These are phyloP conservation scores for Talaromyces nanjingensis DNA, from an alignment of 495 filamentous ascomycete species.

Conservation along the genomic window DNA sequence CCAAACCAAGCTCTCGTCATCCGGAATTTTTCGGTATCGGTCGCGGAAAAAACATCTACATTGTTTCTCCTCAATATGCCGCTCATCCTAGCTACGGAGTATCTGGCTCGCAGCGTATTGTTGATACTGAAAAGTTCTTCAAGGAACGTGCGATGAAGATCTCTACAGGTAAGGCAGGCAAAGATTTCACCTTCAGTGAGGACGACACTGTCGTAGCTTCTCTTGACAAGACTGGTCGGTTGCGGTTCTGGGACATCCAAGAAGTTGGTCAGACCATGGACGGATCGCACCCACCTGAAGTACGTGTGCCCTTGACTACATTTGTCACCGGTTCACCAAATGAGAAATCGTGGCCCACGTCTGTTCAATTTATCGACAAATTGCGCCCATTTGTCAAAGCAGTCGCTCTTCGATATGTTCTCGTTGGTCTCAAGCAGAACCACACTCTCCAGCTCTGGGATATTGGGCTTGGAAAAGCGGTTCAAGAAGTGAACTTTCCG, in stretches of 20 bases:
- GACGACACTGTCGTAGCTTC: conserved; percentile 93
- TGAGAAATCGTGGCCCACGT: conserved; percentile 92
- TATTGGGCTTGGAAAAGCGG: conserved; percentile 86
- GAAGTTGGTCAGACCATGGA: conserved; percentile 53
- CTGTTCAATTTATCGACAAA: conserved; percentile 93
- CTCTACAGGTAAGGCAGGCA: conserved; percentile 93
- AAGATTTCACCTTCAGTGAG: conserved; percentile 95
- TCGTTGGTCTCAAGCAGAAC: conserved; percentile 98
- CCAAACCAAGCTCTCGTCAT: conserved; percentile 78
- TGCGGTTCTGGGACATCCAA: conserved; percentile 96
- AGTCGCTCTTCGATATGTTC: conserved; percentile 81
- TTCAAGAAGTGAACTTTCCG: conserved; percentile 93
- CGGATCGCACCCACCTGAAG: conserved; percentile 55
- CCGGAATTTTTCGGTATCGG: conserved; percentile 91
- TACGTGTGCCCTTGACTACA: conserved; percentile 70
- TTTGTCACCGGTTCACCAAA: conserved; percentile 68
- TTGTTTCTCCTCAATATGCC: conserved; percentile 76
- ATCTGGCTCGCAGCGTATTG: conserved; percentile 60
- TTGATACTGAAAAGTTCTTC: conserved; percentile 80
- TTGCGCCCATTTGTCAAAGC: conserved; percentile 80
- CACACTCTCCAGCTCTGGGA: conserved; percentile 99
- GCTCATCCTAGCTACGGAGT: conserved; percentile 63
- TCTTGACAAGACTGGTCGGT: conserved; percentile 87
- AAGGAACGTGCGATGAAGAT: conserved; percentile 82
- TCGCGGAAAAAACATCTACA: conserved; percentile 88